Base-by-base conservation (phyloP, 495 filamentous ascomycete species). In the Immersiella caudata region DNA sequence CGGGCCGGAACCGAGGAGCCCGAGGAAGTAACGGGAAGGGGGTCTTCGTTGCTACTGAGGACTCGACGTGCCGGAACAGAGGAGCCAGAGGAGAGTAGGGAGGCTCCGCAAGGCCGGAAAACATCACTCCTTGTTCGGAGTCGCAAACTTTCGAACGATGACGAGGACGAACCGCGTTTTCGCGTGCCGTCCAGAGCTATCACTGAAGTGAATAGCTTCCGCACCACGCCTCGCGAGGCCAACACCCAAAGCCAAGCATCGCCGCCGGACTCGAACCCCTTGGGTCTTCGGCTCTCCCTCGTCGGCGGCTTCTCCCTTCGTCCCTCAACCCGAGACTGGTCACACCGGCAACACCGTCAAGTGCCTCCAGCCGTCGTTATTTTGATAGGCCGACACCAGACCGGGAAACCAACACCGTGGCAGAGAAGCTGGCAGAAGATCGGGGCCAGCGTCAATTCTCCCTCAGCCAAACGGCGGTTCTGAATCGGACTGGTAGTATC, bases 121-220 rank as follows among this genome's bases (percentile, higher is more conserved):
- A 76, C 76, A 1, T 82, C 80, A 12, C 64, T 79, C 60, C 73
- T 79, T 62, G 69, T 75, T 33, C 79, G 73, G 64, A 75, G 26
- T 58, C 82, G 79, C 21, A 81, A 79, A 6, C 74, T 71, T 9
- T 80, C 79, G 27, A 70, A 82, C 26, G 80, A 81, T 7, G 79
- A 82, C 12, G 76, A 82, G 6, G 82, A 85, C 22, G 83, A 83
- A 18, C 68, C 72, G 5, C 75, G 82, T 49, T 84, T 83, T 72
- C 82, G 86, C 6, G 79, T 81, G 14, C 85, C 85, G 0, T 87
- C 85, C 2, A 73, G 87, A 14, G 87, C 87, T 0, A 74, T 77
- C n/a, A 88, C 87, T 12, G 87, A 88, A 60, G 76, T 87, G n/a
- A 80, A 80, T 20, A 76, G 74, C 50, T 65, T 70, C 55, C 73